Evolutionary conservation across 2,329 filamentous ascomycete genomes (phyloP).

Genomic region (Penicillium olsonii): DNA sequence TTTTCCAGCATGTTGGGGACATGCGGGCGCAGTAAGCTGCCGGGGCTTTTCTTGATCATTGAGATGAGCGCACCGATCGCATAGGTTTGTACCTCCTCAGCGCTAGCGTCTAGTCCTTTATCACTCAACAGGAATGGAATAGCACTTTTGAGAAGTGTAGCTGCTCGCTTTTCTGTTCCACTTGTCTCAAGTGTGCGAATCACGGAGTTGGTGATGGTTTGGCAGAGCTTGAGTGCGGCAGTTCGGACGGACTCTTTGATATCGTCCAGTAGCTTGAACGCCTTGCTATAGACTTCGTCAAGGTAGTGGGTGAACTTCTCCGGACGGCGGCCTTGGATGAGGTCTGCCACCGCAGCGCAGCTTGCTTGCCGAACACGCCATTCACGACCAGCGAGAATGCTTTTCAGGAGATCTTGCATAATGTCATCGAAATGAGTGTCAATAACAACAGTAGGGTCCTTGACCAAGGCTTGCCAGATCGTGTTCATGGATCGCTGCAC

Average conservation of each 20-base stretch:
- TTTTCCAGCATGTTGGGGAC: slow-evolving; percentile 79
- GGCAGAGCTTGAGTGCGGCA: slow-evolving; percentile 79
- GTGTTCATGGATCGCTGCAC: slow-evolving; percentile 96
- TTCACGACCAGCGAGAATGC: slow-evolving; percentile 77
- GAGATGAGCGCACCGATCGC: slow-evolving; percentile 81
- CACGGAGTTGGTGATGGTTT: slow-evolving; percentile 79
- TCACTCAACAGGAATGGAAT: slow-evolving; percentile 88
- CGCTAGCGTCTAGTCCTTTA: slow-evolving; percentile 84
- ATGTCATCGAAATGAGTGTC: slow-evolving; percentile 85
- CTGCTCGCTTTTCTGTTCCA: slow-evolving; percentile 64
- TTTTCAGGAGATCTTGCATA: slow-evolving; percentile 81
- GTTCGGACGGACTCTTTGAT: slow-evolving; percentile 87
- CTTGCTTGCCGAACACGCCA: slow-evolving; percentile 93
- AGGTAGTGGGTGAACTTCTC: slow-evolving; percentile 81
- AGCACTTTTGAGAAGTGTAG: slow-evolving; percentile 79
- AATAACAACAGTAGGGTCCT: slow-evolving; percentile 75
- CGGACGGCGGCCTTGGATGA: slow-evolving; percentile 78
- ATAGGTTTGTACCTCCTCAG: slow-evolving; percentile 83
- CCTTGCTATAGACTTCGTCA: slow-evolving; percentile 77
- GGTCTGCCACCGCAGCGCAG: slow-evolving; percentile 83
- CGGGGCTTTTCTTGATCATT: slow-evolving; percentile 81
- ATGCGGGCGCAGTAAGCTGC: slow-evolving; percentile 75
- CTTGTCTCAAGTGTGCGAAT: slow-evolving; percentile 83
- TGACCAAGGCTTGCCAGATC: slow-evolving; percentile 95
- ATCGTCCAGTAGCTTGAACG: slow-evolving; percentile 91